A percentile compares a stretch with the other conserved stretches of the same genome.
Evolutionary conservation across 1,284 basidiomycete genomes (phyloP).

Genomic region (Melampsora americana): DNA sequence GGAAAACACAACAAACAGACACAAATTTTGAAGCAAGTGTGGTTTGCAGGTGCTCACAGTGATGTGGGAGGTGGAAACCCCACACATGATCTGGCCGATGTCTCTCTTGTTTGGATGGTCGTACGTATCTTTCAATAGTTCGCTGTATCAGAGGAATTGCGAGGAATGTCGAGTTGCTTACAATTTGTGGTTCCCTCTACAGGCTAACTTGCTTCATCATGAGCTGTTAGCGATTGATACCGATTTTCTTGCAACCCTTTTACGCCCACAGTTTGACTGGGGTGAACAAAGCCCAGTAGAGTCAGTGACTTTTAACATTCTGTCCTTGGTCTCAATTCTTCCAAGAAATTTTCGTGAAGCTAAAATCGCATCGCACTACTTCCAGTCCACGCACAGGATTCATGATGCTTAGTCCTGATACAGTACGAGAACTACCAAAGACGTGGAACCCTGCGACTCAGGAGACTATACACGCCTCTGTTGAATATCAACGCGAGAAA

Average conservation of each 20-base stretch:
- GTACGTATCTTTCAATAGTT: constrained; percentile 33
- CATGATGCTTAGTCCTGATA: constrained; percentile 22
- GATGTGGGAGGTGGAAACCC: constrained; percentile 51
- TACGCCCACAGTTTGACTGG: constrained; percentile 21
- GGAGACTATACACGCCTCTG: constrained; percentile 40
- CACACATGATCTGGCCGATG: constrained; percentile 50
- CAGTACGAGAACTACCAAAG: constrained; percentile 25
- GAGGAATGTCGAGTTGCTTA: no score
- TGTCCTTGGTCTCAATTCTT: background rate
- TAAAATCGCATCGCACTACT: background rate
- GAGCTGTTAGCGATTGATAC: constrained; percentile 35
- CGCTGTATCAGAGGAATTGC: background rate
- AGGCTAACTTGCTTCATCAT: constrained; percentile 38
- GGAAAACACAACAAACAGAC: constrained; percentile 21
- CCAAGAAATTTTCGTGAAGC: background rate
- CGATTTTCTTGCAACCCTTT: constrained; percentile 21
- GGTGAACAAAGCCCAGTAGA: constrained; percentile 26
- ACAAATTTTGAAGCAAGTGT: constrained; percentile 51
- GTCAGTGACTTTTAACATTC: constrained; percentile 12
- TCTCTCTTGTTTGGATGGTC: constrained; percentile 52
- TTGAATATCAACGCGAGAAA: constrained; percentile 20
- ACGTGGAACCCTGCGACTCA: constrained; percentile 11
- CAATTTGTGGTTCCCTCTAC: background rate
- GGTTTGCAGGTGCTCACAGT: constrained; percentile 52
- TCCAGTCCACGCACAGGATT: constrained; percentile 16